phyloP scores from a whole-genome alignment of 768 basidiomycete species.

The Ramaria sp. region DNA sequence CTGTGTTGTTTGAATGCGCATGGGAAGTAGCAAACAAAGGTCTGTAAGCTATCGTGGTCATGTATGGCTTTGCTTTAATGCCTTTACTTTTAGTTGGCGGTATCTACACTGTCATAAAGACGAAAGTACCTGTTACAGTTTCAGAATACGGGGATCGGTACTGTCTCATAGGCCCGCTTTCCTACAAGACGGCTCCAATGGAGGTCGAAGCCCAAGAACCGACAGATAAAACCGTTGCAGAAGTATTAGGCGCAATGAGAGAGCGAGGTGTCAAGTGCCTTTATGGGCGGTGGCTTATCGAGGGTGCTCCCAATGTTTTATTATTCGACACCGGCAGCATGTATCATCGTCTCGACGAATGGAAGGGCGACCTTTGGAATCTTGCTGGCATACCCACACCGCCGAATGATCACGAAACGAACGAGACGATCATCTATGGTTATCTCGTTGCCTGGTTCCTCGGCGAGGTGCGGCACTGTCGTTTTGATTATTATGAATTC shows the following conservation, averaged over 20 bases:
- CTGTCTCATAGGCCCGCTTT: slow-evolving; percentile 94
- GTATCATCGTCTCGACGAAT: slow-evolving; percentile 86
- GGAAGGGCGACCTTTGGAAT: slow-evolving; percentile 99
- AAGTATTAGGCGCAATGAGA: slow-evolving; percentile 73
- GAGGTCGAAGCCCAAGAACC: slow-evolving; percentile 95
- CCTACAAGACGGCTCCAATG: slow-evolving; percentile 98
- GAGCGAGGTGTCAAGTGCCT: slow-evolving; percentile 86
- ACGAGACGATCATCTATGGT: slow-evolving; percentile 95
- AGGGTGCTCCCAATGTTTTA: slow-evolving; percentile 89
- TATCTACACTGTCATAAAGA: slow-evolving; percentile 99
- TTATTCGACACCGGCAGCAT: slow-evolving; percentile 91
- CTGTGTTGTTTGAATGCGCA: slow-evolving; percentile 87
- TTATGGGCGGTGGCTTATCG: slow-evolving; percentile 97
- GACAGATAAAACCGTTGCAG: slow-evolving; percentile 64
- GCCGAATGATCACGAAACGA: slow-evolving; percentile 94
- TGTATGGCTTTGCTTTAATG: not conserved
- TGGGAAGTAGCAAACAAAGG: slow-evolving; percentile 97
- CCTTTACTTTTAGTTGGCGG: slow-evolving; percentile 56
- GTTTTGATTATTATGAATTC: not conserved
- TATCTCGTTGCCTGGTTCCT: slow-evolving; percentile 99
- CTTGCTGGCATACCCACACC: slow-evolving; percentile 96
- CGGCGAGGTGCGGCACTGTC: slow-evolving; percentile 61
- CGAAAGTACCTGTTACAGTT: slow-evolving; percentile 97
- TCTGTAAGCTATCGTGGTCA: not conserved
- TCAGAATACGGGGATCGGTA: slow-evolving; percentile 93